phyloP scores from a whole-genome alignment of 768 basidiomycete genomes.

The Suillus weaverae region DNA sequence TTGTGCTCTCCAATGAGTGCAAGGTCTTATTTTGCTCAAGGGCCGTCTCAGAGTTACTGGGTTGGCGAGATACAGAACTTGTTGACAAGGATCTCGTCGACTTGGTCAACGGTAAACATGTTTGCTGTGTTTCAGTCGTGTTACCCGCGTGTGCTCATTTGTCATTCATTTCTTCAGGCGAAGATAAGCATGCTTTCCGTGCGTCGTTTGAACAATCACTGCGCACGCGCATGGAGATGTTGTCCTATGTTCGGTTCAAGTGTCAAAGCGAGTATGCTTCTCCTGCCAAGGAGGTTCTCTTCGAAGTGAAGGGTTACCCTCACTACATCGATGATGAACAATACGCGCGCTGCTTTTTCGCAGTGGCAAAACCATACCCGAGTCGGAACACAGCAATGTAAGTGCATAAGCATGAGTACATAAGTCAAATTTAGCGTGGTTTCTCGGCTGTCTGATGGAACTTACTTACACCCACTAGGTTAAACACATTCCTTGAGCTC shows the following conservation, averaged over 20 bases:
- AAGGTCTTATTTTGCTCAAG: constrained; percentile 70
- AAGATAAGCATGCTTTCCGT: constrained; percentile 52
- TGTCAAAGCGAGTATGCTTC: constrained; percentile 38
- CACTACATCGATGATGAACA: constrained; percentile 42
- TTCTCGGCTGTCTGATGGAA: constrained; percentile 3
- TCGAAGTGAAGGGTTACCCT: constrained; percentile 70
- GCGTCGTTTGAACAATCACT: constrained; percentile 56
- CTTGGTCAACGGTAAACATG: constrained; percentile 59
- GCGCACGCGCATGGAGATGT: constrained; percentile 48
- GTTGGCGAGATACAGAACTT: constrained; percentile 75
- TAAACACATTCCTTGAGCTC: constrained; percentile 76
- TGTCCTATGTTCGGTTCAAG: constrained; percentile 61
- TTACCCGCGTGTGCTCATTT: constrained; percentile 11
- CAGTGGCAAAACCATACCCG: constrained; percentile 75
- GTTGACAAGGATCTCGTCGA: constrained; percentile 66
- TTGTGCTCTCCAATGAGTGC: constrained; percentile 64
- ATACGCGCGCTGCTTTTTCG: constrained; percentile 65
- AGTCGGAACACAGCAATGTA: constrained; percentile 71
- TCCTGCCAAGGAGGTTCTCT: constrained; percentile 52
- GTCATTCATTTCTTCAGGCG: constrained; percentile 38
- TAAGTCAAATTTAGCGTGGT: constrained; percentile 5
- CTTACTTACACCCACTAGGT: constrained; percentile 38
- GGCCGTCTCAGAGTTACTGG: constrained; percentile 68
- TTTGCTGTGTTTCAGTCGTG: not conserved
- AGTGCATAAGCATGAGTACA: constrained; percentile 17